Evolutionary conservation across 139 green algal species (phyloP).

Genomic region (Closterium sp.): DNA sequence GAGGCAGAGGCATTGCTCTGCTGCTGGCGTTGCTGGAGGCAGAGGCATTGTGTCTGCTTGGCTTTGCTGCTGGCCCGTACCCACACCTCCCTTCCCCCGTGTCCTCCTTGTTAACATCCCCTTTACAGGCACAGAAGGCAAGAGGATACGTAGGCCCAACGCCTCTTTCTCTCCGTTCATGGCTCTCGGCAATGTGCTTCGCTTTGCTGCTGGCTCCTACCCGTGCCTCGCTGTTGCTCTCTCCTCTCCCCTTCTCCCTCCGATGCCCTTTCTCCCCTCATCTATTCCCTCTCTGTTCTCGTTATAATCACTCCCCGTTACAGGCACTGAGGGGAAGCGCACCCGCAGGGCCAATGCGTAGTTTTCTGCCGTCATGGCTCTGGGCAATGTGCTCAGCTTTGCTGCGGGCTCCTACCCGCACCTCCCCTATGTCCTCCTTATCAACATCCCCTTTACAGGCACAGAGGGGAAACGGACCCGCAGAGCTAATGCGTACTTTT

Average conservation of each 20-base stretch:
- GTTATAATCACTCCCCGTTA: too few species aligned
- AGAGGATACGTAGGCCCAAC: too few species aligned
- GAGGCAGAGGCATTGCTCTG: too few species aligned
- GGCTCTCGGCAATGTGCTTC: constrained; percentile 47
- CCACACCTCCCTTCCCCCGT: too few species aligned
- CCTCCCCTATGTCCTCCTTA: not conserved
- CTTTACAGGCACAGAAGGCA: too few species aligned
- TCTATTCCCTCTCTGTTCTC: not conserved
- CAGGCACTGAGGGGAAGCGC: too few species aligned
- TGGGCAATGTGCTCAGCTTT: constrained; percentile 46
- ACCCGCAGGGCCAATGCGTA: too few species aligned
- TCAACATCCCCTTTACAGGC: not conserved
- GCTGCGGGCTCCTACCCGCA: not conserved
- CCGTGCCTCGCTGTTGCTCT: not conserved
- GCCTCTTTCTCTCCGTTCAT: constrained; percentile 40
- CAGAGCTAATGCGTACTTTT: constrained; percentile 44
- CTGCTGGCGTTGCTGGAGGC: too few species aligned
- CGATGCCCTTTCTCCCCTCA: not conserved
- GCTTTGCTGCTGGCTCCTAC: constrained; percentile 1
- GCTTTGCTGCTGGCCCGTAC: too few species aligned
- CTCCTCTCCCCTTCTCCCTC: not conserved
- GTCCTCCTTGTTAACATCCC: too few species aligned
- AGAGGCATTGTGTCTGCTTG: too few species aligned
- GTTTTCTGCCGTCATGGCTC: constrained; percentile 34
- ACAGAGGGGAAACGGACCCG: constrained; percentile 25